Base-by-base conservation (phyloP, 805 yeast species). In the Wickerhamomyces chaumierensis region DNA sequence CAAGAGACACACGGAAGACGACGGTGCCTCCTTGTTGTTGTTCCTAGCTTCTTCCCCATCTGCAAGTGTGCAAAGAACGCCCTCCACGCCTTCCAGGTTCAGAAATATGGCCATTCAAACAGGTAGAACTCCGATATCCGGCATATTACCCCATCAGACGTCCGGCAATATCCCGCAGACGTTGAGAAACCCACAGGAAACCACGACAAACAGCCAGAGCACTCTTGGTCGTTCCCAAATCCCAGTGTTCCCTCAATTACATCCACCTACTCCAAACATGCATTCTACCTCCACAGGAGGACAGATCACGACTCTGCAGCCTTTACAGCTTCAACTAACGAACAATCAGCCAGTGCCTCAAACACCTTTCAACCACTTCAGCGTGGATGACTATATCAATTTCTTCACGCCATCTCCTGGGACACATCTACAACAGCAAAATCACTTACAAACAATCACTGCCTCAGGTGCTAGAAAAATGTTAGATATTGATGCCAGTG, bases 1-100 rank as follows among this genome's bases (percentile, higher is more conserved):
- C 13, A 52, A 52, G 21, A 42, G 33, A 45, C 18, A 15, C 14
- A 8, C 9, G 13, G 18, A 15, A 18, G 67, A 65, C 36, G 92
- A 82, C 57, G 95, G 94, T 13, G 95, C 94, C 1, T 90, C 81
- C 55, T 61, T 85, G 43, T 67, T 85, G 44, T 71, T 85, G 74
- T 85, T 74, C 57, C 63, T 85, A 48, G 94, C 95, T 2, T 81
- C 88, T 6, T 81, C 92, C 8, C 95, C 95, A 2, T 73, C 83
- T 0, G 82, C 82, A 1, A 48, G 44, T 6, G 23, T 21, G 9
- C 6, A 7, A 18, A 44, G 48, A 31, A 42, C 43, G 17, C 52
- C 56, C 7, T 47, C 51, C 2, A 47, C 55, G 0, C 53, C 55
- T 7, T 46, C 53, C 2, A 43, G 23, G 23, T 21, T 47, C 31